Evolutionary conservation across 305 asterid genomes (phyloP).

Genomic region (Fraxinus albicans): DNA sequence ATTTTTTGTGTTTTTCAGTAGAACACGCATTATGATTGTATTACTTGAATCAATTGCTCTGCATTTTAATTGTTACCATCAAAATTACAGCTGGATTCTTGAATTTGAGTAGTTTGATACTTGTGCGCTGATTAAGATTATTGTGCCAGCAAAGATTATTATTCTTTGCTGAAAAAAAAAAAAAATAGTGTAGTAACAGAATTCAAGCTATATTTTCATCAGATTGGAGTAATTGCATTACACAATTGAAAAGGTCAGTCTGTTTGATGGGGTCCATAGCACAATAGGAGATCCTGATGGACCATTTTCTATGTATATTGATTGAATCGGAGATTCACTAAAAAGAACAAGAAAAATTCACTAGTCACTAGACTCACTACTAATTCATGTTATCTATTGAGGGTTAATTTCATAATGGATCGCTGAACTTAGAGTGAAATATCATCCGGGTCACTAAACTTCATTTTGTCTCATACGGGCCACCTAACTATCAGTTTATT

Average conservation of each 20-base stretch:
- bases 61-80: not conserved
- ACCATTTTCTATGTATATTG: not conserved
- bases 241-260: not conserved
- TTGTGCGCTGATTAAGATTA: not conserved
- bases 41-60: not conserved
- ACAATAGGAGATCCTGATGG: not conserved
- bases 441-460: not conserved
- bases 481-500: not conserved
- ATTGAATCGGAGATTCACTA: not conserved
- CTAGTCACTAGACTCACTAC: not conserved
- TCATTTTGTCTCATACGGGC: not conserved
- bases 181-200: not conserved
- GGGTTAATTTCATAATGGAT: not conserved
- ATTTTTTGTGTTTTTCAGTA: not conserved
- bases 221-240: not conserved
- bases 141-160: not conserved
- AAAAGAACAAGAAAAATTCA: not conserved
- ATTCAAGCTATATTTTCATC: not conserved
- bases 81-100: not conserved
- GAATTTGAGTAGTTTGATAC: not conserved
- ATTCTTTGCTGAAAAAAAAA: not conserved
- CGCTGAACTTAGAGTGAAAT: not conserved
- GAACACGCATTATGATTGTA: not conserved
- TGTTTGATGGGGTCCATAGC: not conserved
- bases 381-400: not conserved